Evolutionary conservation across 805 yeast species (phyloP).

Genomic region (Ogataea thermomethanolica): DNA sequence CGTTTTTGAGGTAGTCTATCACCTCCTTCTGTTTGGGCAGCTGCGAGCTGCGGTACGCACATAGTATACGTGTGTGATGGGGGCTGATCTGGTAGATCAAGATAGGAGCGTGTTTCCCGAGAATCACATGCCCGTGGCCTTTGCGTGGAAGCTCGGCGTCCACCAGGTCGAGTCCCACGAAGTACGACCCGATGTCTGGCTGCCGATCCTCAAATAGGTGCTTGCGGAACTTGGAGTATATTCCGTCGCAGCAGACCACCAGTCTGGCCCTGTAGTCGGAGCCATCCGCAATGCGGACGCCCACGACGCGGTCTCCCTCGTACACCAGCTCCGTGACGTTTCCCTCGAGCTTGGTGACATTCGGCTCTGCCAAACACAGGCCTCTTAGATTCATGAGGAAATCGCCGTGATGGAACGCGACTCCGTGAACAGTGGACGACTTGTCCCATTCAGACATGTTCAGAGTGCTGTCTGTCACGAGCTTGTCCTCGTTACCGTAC

Average conservation of each 20-base stretch:
- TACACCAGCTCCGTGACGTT: slow-evolving; percentile 68
- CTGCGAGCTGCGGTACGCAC: slow-evolving; percentile 74
- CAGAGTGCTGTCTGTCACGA: slow-evolving; percentile 47
- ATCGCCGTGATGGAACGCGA: slow-evolving; percentile 90
- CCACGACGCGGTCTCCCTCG: slow-evolving; percentile 57
- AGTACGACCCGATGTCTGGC: slow-evolving; percentile 76
- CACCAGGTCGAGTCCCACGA: slow-evolving; percentile 75
- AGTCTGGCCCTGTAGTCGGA: slow-evolving; percentile 54
- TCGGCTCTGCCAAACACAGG: slow-evolving; percentile 64
- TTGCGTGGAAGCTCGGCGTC: slow-evolving; percentile 74
- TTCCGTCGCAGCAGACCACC: slow-evolving; percentile 87
- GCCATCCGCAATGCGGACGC: slow-evolving; percentile 59
- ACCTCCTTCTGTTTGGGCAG: slow-evolving; percentile 64
- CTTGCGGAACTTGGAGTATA: slow-evolving; percentile 86
- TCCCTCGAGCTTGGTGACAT: slow-evolving; percentile 78
- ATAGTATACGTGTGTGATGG: slow-evolving; percentile 79
- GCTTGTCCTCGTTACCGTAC: slow-evolving; percentile 55
- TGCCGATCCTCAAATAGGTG: slow-evolving; percentile 56
- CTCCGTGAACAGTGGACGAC: slow-evolving; percentile 61
- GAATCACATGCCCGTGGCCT: slow-evolving; percentile 83
- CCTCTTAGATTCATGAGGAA: slow-evolving; percentile 73
- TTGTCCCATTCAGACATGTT: slow-evolving; percentile 52
- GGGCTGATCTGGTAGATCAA: slow-evolving; percentile 84
- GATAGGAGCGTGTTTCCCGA: slow-evolving; percentile 85
- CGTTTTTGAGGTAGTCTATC: slow-evolving; percentile 52